Evolutionary conservation across 2,329 filamentous ascomycete genomes (phyloP).

Genomic region (Aspergillus jensenii): DNA sequence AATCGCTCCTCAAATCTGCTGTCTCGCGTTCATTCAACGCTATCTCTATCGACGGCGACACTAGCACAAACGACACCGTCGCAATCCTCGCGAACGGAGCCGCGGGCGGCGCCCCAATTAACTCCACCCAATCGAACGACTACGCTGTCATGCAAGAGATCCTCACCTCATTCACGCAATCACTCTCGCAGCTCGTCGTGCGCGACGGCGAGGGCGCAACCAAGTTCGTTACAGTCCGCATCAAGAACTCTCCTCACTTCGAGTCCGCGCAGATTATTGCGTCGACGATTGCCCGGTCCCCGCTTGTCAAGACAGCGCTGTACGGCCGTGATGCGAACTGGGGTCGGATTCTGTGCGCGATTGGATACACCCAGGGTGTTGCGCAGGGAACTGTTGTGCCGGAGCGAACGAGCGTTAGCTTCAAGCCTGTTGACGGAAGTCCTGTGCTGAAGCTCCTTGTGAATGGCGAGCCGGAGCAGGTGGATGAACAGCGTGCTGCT

Average conservation of each 20-base stretch:
- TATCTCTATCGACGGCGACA: constrained; percentile 96
- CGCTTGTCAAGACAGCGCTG: constrained; percentile 93
- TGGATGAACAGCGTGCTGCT: constrained; percentile 61
- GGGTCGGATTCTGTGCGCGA: constrained; percentile 94
- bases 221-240: constrained; percentile 93
- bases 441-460: constrained; percentile 59
- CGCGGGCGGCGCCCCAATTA: constrained; percentile 69
- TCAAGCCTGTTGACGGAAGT: constrained; percentile 59
- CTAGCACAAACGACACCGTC: constrained; percentile 94
- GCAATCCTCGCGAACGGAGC: constrained; percentile 94
- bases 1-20: constrained; percentile 68
- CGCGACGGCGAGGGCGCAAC: constrained; percentile 96
- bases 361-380: constrained; percentile 69
- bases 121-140: constrained; percentile 55
- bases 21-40: constrained; percentile 89
- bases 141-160: constrained; percentile 70
- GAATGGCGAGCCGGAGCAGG: constrained; percentile 60
- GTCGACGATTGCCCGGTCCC: constrained; percentile 83
- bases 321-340: constrained; percentile 98
- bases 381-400: constrained; percentile 50
- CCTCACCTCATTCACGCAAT: constrained; percentile 74
- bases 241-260: constrained; percentile 70
- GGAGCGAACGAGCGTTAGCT: constrained; percentile 59
- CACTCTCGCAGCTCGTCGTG: constrained; percentile 88
- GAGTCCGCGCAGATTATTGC: constrained; percentile 75